Percentiles rank a stretch among this genome's conserved stretches.
Evolutionary conservation across 305 asterid species (phyloP).

Genomic region (Fraxinus baroniana): DNA sequence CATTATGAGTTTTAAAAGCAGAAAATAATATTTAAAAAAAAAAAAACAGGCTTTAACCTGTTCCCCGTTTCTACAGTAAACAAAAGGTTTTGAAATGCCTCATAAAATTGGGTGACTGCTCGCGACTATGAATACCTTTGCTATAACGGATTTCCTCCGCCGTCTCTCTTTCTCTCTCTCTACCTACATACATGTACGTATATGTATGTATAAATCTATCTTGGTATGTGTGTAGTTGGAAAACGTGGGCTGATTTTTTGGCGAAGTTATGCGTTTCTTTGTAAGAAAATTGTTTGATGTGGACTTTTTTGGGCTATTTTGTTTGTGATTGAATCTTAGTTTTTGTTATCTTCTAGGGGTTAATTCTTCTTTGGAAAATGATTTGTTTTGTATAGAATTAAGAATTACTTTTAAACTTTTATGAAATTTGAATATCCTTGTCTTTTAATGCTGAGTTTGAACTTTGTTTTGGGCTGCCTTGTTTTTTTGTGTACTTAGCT

Average conservation of each 20-base stretch:
- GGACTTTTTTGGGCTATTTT: conserved; percentile 4
- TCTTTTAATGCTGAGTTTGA: neutral
- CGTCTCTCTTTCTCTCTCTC: conserved; percentile 4
- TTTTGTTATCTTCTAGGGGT: conserved; percentile 15
- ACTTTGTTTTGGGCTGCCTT: neutral
- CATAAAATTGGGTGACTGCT: neutral
- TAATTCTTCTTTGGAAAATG: conserved; percentile 14
- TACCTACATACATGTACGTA: neutral
- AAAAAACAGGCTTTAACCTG: neutral
- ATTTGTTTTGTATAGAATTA: conserved; percentile 16
- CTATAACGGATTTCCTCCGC: conserved; percentile 34
- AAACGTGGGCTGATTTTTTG: neutral
- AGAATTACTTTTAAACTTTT: neutral
- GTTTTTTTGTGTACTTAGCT: conserved; percentile 18
- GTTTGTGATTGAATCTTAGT: conserved; percentile 20
- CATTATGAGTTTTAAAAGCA: neutral
- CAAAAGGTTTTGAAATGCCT: neutral
- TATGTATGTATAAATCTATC: neutral
- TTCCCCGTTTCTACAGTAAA: neutral
- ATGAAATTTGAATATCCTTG: neutral
- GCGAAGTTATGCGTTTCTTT: neutral
- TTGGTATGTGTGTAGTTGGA: neutral
- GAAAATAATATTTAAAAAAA: neutral
- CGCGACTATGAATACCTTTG: conserved; percentile 13
- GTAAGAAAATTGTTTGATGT: conserved; percentile 21